These are phyloP conservation scores for Irpex lacteus DNA, from an alignment of 1,284 basidiomycete species.

Conservation along the genomic window DNA sequence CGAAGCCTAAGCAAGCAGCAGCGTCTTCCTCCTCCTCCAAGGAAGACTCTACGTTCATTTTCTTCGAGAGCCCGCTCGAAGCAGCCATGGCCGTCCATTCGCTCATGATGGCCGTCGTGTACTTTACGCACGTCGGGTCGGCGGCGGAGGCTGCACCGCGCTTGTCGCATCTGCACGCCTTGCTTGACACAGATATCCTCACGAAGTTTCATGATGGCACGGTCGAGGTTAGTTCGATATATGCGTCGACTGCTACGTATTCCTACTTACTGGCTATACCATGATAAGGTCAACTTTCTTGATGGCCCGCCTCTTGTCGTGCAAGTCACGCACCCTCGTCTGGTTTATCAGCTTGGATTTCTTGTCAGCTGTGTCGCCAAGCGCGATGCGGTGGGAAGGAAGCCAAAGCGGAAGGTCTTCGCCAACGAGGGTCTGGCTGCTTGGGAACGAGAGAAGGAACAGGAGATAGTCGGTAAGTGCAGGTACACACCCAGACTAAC, in stretches of 20 bases:
- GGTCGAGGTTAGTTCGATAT: slow-evolving; percentile 38
- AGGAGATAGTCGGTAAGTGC: slow-evolving; percentile 28
- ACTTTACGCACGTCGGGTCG: slow-evolving; percentile 53
- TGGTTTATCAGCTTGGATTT: slow-evolving; percentile 61
- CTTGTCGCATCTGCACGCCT: slow-evolving; percentile 53
- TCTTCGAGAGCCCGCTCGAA: slow-evolving; percentile 38
- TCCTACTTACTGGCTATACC: background rate
- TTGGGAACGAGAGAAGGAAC: slow-evolving; percentile 44
- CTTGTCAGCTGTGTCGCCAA: slow-evolving; percentile 64
- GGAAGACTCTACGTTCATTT: slow-evolving; percentile 24
- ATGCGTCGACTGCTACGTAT: background rate
- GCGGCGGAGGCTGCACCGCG: slow-evolving; percentile 42
- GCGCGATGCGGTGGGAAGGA: slow-evolving; percentile 67
- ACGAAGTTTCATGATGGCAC: slow-evolving; percentile 46
- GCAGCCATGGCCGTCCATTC: slow-evolving; percentile 46
- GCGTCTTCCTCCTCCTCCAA: background rate
- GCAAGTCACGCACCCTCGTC: slow-evolving; percentile 63
- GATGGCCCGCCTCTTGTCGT: slow-evolving; percentile 45
- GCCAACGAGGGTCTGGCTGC: slow-evolving; percentile 58
- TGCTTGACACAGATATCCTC: slow-evolving; percentile 57
- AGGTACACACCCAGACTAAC: background rate
- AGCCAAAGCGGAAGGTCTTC: slow-evolving; percentile 68
- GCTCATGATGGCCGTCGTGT: slow-evolving; percentile 57
- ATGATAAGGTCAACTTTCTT: slow-evolving; percentile 32
- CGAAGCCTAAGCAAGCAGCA: slow-evolving; percentile 19